Percentiles rank a stretch among this genome's conserved stretches.
Conservation (phyloP, 208 protist species). For the Vickermania ingenoplastis region DNA sequence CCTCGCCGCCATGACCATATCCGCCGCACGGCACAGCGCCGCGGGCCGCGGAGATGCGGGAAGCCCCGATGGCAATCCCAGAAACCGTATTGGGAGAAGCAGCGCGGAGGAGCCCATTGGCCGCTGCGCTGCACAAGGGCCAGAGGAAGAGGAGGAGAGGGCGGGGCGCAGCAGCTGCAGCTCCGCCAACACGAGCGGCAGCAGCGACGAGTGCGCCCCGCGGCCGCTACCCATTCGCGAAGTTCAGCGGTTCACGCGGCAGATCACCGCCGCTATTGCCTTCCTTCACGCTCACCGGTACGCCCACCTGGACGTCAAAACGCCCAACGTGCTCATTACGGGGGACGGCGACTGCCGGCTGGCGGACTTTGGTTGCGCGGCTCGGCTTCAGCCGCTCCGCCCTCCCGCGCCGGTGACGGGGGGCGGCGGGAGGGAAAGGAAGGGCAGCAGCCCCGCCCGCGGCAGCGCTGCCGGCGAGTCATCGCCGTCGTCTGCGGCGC, state of each 20-base stretch:
- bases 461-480: neutral
- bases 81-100: neutral
- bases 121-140: neutral
- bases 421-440: neutral
- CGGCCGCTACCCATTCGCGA: slow-evolving; percentile 46
- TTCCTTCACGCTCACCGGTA: slow-evolving; percentile 81
- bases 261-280: slow-evolving; percentile 63
- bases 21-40: neutral
- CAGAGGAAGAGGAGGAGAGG: neutral
- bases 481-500: neutral
- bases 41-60: neutral
- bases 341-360: slow-evolving; percentile 67
- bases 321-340: slow-evolving; percentile 80
- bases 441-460: slow-evolving; percentile 1
- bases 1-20: neutral
- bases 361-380: slow-evolving; percentile 89
- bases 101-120: neutral
- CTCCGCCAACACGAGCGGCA: neutral
- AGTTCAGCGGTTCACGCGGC: slow-evolving; percentile 47
- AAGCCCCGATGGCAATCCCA: neutral
- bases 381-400: slow-evolving; percentile 35
- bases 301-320: slow-evolving; percentile 89
- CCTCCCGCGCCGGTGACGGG: neutral
- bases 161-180: neutral
- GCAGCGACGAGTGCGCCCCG: slow-evolving; percentile 5